A percentile compares a stretch with the other conserved stretches of the same genome.
Conservation (phyloP, 2,329 filamentous ascomycete species). For the Colletotrichum higginsianum region DNA sequence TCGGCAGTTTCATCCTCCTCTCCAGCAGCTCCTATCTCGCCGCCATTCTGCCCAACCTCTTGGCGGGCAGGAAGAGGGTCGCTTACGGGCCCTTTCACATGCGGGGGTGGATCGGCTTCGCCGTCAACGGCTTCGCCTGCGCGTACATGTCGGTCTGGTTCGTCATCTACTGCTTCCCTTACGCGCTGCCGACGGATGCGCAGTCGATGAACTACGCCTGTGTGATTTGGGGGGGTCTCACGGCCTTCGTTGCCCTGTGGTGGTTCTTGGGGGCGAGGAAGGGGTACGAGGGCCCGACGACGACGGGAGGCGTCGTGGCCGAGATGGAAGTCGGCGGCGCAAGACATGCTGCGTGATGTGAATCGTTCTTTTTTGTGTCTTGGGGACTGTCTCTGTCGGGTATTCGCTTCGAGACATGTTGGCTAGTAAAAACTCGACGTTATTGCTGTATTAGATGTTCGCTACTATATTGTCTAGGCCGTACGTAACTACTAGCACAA, state of each 20-base stretch:
- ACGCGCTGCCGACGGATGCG: slow-evolving; percentile 59
- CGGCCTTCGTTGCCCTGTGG: slow-evolving; percentile 56
- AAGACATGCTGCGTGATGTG: background rate
- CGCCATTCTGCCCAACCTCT: slow-evolving; percentile 72
- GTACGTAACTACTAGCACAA: too few relatives aligned
- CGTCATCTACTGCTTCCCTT: slow-evolving; percentile 75
- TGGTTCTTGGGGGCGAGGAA: slow-evolving; percentile 54
- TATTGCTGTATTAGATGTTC: too few relatives aligned
- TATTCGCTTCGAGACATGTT: background rate
- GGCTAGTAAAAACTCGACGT: background rate
- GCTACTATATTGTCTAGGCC: too few relatives aligned
- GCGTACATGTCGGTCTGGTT: slow-evolving; percentile 73
- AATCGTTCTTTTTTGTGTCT: background rate
- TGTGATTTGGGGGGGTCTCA: slow-evolving; percentile 60
- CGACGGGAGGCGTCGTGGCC: slow-evolving; percentile 30
- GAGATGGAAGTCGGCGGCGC: slow-evolving; percentile 2
- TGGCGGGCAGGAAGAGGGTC: slow-evolving; percentile 56
- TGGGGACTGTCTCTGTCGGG: accelerated
- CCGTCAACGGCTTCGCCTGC: slow-evolving; percentile 66
- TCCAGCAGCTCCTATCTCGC: slow-evolving; percentile 71
- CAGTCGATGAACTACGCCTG: slow-evolving; percentile 68
- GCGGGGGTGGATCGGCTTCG: slow-evolving; percentile 61
- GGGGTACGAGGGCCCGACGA: slow-evolving; percentile 44
- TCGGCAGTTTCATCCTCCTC: slow-evolving; percentile 63
- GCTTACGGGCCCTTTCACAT: slow-evolving; percentile 72